phyloP scores from a whole-genome alignment of 1,284 basidiomycete species.

The Papiliotrema nemorosa region DNA sequence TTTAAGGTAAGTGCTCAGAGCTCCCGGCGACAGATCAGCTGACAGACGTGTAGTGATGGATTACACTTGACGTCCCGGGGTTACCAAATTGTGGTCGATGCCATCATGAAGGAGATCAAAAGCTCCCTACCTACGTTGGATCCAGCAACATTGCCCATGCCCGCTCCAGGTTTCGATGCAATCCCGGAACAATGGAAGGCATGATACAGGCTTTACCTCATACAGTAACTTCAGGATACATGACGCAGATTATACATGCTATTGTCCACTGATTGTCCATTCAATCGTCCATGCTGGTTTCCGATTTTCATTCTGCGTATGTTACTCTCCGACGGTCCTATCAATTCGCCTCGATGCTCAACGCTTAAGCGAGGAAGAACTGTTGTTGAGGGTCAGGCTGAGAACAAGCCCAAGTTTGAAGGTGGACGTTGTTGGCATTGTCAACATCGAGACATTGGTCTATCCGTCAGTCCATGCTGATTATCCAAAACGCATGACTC shows the following conservation, averaged over 20 bases:
- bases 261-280: no score
- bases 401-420: constrained; percentile 8
- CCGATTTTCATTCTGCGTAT: no score
- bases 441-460: constrained; percentile 14
- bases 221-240: no score
- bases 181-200: no score
- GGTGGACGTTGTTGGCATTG: not conserved
- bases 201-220: no score
- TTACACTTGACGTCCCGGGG: constrained; percentile 70
- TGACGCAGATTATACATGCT: no score
- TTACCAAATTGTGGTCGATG: constrained; percentile 66
- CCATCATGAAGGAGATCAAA: constrained; percentile 57
- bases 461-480: not conserved
- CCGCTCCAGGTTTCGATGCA: no score
- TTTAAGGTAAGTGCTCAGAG: constrained; percentile 31
- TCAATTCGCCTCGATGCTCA: no score
- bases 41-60: constrained; percentile 60
- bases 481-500: not conserved
- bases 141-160: no score
- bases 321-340: no score
- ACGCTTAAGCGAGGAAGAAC: not conserved
- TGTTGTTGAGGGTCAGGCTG: not conserved
- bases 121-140: no score
- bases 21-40: not conserved
- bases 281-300: no score